phyloP scores from a whole-genome alignment of 2,329 filamentous ascomycete genomes.

The Fusarium poae region DNA sequence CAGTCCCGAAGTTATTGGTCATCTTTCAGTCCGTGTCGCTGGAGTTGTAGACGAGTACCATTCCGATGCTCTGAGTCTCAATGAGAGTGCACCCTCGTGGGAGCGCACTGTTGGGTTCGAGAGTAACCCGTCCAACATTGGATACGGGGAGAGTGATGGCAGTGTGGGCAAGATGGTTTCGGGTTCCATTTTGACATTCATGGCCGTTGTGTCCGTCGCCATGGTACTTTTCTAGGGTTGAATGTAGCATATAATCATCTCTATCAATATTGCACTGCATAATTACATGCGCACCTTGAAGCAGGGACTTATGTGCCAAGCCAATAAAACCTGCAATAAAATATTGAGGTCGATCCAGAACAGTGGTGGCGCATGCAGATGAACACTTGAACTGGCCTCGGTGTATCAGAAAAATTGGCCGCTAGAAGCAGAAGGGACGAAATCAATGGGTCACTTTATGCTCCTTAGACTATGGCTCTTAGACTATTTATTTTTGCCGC shows the following conservation, averaged over 20 bases:
- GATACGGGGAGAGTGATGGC: not conserved
- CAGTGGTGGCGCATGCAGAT: not conserved
- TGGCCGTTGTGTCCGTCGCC: not conserved
- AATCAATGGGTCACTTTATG: too few species aligned
- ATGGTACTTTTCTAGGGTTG: not conserved
- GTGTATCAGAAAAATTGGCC: too few species aligned
- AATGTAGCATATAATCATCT: too few species aligned
- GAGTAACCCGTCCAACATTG: conserved; percentile 10
- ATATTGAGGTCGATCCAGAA: not conserved
- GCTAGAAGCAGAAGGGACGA: too few species aligned
- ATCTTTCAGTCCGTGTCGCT: not conserved
- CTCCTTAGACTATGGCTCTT: too few species aligned
- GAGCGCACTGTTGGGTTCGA: conserved; percentile 9
- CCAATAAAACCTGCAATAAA: not conserved
- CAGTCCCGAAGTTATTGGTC: not conserved
- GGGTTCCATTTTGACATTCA: fast-evolving
- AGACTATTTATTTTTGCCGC: too few species aligned
- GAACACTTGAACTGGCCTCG: not conserved
- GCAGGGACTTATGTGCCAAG: not conserved
- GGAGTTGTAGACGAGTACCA: conserved; percentile 6
- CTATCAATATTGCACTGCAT: not conserved
- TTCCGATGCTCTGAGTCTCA: conserved; percentile 1
- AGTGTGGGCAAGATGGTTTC: not conserved
- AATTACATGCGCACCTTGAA: fast-evolving
- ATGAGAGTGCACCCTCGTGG: not conserved